Conservation (phyloP, 2,329 filamentous ascomycete species). For the Pestalotiopsis sp. region DNA sequence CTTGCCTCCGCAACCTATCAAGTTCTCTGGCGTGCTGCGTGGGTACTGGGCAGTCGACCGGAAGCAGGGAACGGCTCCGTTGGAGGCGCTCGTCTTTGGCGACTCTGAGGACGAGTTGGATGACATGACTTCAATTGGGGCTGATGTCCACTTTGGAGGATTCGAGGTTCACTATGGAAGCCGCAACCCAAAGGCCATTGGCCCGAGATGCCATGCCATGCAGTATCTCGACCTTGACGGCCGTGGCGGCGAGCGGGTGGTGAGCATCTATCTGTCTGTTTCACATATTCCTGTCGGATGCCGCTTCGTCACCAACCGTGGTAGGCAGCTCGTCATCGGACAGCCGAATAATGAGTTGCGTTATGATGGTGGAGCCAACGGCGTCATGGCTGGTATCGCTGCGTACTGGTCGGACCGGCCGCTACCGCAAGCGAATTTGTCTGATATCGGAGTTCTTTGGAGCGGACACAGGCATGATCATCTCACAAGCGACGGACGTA, state of each 20-base stretch:
- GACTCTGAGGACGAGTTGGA: neutral
- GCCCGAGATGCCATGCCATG: neutral
- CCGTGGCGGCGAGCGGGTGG: neutral
- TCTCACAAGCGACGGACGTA: neutral
- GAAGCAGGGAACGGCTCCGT: neutral
- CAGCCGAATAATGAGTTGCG: neutral
- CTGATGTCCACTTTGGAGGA: neutral
- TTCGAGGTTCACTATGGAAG: constrained; percentile 3
- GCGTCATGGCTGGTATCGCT: neutral
- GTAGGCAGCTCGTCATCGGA: neutral
- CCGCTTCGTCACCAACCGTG: neutral
- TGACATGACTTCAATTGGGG: neutral
- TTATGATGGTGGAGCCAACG: neutral
- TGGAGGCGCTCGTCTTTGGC: constrained; percentile 1
- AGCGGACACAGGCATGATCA: neutral
- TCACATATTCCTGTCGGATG: neutral
- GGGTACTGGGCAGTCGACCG: neutral
- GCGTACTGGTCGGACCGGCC: neutral
- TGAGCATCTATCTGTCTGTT: neutral
- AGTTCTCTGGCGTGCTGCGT: neutral
- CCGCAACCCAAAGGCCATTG: neutral
- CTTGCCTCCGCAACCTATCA: neutral
- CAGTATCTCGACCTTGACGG: neutral
- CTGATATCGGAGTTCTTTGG: neutral
- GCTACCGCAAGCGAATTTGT: neutral